Evolutionary conservation across 768 basidiomycete genomes (phyloP).

Genomic region (Pisolithus tinctorius): DNA sequence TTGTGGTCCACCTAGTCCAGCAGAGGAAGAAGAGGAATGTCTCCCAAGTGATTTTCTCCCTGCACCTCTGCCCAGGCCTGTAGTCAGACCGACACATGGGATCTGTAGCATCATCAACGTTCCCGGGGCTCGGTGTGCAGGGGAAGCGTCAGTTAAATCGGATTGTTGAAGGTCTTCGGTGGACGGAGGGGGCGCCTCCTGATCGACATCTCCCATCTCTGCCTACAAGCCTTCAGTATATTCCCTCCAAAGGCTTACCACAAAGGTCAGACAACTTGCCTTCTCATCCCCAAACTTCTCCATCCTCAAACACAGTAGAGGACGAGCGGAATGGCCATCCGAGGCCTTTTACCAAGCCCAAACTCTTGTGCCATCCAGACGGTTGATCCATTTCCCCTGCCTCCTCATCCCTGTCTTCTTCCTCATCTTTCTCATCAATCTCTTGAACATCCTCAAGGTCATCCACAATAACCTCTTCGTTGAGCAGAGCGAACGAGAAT

Average conservation of each 20-base stretch:
- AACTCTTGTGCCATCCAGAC: conserved; percentile 27
- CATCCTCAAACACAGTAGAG: conserved; percentile 11
- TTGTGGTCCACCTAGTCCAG: too few species aligned
- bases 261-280: too few species aligned
- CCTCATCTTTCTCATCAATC: conserved; percentile 38
- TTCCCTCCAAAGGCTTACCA: too few species aligned
- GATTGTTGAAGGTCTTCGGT: too few species aligned
- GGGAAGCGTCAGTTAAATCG: too few species aligned
- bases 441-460: conserved; percentile 45
- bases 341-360: conserved; percentile 26
- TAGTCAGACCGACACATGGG: conserved; percentile 5
- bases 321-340: too few species aligned
- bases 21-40: background rate
- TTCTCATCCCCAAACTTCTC: conserved; percentile 22
- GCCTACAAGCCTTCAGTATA: background rate
- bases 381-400: conserved; percentile 4
- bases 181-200: too few species aligned
- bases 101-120: conserved; percentile 56
- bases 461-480: conserved; percentile 48
- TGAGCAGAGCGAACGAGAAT: conserved; percentile 69
- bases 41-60: conserved; percentile 39
- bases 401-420: conserved; percentile 4
- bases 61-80: conserved; percentile 6
- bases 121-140: conserved; percentile 17
- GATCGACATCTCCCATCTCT: background rate